Evolutionary conservation across 2,329 filamentous ascomycete species (phyloP).

Genomic region (Penicillium thymicola): DNA sequence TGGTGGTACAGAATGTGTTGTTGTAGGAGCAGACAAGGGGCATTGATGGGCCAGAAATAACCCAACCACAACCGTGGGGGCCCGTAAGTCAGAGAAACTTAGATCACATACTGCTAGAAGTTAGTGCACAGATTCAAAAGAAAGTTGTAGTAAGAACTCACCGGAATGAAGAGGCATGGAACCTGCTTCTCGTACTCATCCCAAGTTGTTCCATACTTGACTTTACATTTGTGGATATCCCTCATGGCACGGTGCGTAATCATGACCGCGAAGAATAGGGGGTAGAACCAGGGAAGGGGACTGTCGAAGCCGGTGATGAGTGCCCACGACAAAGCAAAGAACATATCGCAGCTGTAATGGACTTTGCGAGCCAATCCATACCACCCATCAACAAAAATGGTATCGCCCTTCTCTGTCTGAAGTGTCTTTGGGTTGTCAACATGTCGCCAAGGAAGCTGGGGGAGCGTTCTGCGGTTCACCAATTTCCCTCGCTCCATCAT

Average conservation of each 20-base stretch:
- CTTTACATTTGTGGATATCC: slow-evolving; percentile 70
- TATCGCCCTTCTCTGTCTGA: slow-evolving; percentile 66
- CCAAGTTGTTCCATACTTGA: slow-evolving; percentile 79
- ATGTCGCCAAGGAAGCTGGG: slow-evolving; percentile 79
- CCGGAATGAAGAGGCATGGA: slow-evolving; percentile 79
- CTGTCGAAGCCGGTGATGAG: slow-evolving; percentile 74
- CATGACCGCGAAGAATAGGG: slow-evolving; percentile 74
- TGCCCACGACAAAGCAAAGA: slow-evolving; percentile 73
- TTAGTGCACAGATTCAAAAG: neutral
- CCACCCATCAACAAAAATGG: slow-evolving; percentile 81
- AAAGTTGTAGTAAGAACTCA: slow-evolving; percentile 31
- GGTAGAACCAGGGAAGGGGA: slow-evolving; percentile 86
- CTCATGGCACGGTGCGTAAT: slow-evolving; percentile 72
- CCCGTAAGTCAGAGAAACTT: neutral
- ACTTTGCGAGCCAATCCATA: slow-evolving; percentile 73
- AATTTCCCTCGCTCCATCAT: slow-evolving; percentile 68
- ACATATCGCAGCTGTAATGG: slow-evolving; percentile 76
- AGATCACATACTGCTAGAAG: slow-evolving; percentile 8
- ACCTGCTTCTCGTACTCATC: slow-evolving; percentile 73
- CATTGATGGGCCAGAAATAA: neutral
- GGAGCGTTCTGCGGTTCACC: slow-evolving; percentile 72
- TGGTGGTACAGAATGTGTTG: neutral
- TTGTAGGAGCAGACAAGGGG: neutral
- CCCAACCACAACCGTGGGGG: neutral
- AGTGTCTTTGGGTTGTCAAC: slow-evolving; percentile 77